Conservation (phyloP, 495 filamentous ascomycete genomes). For the Penicillium angulare region DNA sequence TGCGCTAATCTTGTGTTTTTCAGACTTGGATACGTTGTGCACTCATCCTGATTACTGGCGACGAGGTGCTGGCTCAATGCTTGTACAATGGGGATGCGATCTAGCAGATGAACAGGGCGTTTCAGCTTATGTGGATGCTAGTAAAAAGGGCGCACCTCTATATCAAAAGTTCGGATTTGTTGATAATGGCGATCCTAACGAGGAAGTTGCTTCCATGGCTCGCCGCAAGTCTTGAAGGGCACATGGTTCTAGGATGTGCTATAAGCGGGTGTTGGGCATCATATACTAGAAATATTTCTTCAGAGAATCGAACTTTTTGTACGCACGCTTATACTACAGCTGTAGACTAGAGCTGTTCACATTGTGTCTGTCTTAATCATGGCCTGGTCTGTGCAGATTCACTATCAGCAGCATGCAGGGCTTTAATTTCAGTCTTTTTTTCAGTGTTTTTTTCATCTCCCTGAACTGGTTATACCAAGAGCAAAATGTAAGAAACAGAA, state of each 20-base stretch:
- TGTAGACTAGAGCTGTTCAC: too few relatives aligned
- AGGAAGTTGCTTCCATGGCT: slow-evolving; percentile 15
- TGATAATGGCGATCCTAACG: slow-evolving; percentile 16
- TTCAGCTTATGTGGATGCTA: slow-evolving; percentile 30
- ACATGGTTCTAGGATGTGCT: not conserved
- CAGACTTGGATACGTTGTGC: slow-evolving; percentile 49
- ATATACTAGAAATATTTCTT: too few relatives aligned
- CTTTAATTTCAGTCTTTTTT: too few relatives aligned
- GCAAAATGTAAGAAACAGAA: too few relatives aligned
- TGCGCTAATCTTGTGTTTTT: not conserved
- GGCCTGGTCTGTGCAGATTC: too few relatives aligned
- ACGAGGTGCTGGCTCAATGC: slow-evolving; percentile 48
- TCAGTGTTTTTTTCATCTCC: too few relatives aligned
- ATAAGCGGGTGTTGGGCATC: too few relatives aligned
- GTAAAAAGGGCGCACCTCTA: slow-evolving; percentile 23
- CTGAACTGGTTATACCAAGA: too few relatives aligned
- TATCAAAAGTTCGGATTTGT: slow-evolving; percentile 34
- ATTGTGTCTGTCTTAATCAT: too few relatives aligned
- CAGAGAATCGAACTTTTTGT: too few relatives aligned
- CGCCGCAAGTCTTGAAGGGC: not conserved
- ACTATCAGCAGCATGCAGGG: too few relatives aligned
- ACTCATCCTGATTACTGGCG: slow-evolving; percentile 47
- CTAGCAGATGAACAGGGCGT: slow-evolving; percentile 34
- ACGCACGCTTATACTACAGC: too few relatives aligned
- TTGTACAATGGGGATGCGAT: slow-evolving; percentile 50